These are phyloP conservation scores for Thermomyces lanuginosus DNA, from an alignment of 2,329 filamentous ascomycete species.

Conservation along the genomic window DNA sequence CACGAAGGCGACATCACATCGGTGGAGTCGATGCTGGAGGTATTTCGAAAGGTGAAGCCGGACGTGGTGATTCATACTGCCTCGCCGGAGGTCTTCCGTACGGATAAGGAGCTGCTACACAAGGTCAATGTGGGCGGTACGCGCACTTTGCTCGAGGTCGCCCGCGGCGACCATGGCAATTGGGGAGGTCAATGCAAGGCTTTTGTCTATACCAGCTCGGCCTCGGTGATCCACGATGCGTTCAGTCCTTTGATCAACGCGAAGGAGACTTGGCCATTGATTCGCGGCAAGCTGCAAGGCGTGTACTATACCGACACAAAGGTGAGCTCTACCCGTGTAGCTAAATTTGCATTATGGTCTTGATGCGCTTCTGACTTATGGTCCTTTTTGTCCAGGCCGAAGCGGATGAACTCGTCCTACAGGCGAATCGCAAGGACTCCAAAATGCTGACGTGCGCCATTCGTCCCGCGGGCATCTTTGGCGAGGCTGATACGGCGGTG, in stretches of 20 bases:
- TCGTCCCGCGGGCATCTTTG: constrained; percentile 78
- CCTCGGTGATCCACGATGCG: constrained; percentile 75
- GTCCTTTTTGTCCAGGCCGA: constrained; percentile 38
- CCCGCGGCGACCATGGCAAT: constrained; percentile 48
- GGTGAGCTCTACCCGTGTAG: too few relatives aligned
- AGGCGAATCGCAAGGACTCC: constrained; percentile 48
- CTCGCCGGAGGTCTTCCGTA: constrained; percentile 43
- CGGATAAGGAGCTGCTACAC: constrained; percentile 46
- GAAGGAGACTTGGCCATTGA: constrained; percentile 65
- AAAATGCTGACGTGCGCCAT: constrained; percentile 62
- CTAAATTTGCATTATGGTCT: not conserved
- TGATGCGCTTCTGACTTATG: not conserved
- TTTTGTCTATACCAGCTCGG: constrained; percentile 81
- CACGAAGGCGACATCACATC: constrained; percentile 66
- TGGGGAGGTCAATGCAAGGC: constrained; percentile 49
- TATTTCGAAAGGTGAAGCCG: constrained; percentile 53
- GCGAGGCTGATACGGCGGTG: constrained; percentile 67
- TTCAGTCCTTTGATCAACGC: constrained; percentile 63
- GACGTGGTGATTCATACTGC: constrained; percentile 86
- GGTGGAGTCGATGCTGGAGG: constrained; percentile 38
- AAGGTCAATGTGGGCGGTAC: constrained; percentile 85
- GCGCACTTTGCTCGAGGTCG: constrained; percentile 47
- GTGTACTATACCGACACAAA: constrained; percentile 89
- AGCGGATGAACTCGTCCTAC: constrained; percentile 66
- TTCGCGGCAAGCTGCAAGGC: constrained; percentile 51